These are phyloP conservation scores for Vitis hybrid DNA, from an alignment of 177 flowering plant species.

Conservation along the genomic window DNA sequence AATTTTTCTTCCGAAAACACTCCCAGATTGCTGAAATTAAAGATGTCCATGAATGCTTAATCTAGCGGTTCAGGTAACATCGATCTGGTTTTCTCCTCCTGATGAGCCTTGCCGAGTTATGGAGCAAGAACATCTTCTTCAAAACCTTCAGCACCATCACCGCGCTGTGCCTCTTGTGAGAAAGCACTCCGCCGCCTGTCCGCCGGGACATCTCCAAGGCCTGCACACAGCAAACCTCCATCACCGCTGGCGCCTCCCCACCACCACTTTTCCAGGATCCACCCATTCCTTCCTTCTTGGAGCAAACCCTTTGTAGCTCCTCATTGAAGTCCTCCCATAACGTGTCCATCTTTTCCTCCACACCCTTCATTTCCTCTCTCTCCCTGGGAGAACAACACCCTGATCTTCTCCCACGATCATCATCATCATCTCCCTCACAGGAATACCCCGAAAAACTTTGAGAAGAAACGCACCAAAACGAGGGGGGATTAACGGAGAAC, in stretches of 20 bases:
- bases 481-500: background rate
- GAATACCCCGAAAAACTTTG: background rate
- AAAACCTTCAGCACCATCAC: background rate
- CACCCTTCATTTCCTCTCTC: background rate
- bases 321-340: constrained; percentile 10
- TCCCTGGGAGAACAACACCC: too few species aligned
- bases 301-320: constrained; percentile 4
- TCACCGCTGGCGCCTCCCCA: background rate
- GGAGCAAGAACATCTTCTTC: background rate
- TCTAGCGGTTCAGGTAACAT: background rate
- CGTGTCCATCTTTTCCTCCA: constrained; percentile 15
- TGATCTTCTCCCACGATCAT: too few species aligned
- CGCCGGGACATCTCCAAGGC: background rate
- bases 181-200: background rate
- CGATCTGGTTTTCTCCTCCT: background rate
- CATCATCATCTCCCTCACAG: background rate
- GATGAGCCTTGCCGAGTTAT: background rate
- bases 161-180: background rate
- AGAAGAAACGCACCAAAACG: constrained; percentile 13
- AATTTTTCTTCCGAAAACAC: too few species aligned
- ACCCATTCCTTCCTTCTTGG: background rate
- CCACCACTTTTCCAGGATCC: too few species aligned
- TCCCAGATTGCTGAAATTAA: too few species aligned
- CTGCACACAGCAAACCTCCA: background rate
- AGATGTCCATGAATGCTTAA: too few species aligned